Evolutionary conservation across 2,329 filamentous ascomycete genomes (phyloP), one percentile per base, ranked within the genome.

Genomic region (Erysiphe pisi): DNA sequence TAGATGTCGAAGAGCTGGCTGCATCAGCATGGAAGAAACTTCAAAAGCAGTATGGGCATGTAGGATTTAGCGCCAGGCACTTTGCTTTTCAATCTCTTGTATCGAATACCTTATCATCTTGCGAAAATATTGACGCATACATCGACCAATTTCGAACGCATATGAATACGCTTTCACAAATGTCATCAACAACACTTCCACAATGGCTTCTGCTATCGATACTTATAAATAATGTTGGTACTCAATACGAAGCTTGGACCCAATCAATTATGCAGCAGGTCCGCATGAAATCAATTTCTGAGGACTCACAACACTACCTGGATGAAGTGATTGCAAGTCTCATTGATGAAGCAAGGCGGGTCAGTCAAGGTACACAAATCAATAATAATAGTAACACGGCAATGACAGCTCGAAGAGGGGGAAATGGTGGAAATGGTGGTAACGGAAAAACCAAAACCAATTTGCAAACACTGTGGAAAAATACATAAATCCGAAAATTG

Each of bases 191-290:
- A 22, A 6, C 68, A 43, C 40, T 71, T 8, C 68, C 68, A n/a
- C 36, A 71, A 47, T 71, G 68, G 68, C 20, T 71, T 6, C 61
- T 65, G 0, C 20, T 65, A 3, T 65, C 61, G 0, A 65, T 65
- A 0, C 36, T 65, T 2, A 36, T 65, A 3, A 65, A 65, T 18
- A 65, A 65, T 36, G 12, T 31, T 7, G 12, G 16, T 0, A 4
- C 6, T 47, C 14, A 71, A 43, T 71, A 43, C 20, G 68, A 71
- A 25, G 68, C 31, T 16, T 71, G 68, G 11, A 43, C 40, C 1
- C 31, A 71, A 16, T 71, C 68, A 45, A 31, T 71, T 1, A 71
- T 71, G 65, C 31, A 45, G 25, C 68, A 71, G 18, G 40, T 71
- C 6, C 11, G 68, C 1, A 11, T 4, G 14, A 71, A 71, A 47